phyloP scores from a whole-genome alignment of 1,284 basidiomycete species.

The Cerioporus squamosus region DNA sequence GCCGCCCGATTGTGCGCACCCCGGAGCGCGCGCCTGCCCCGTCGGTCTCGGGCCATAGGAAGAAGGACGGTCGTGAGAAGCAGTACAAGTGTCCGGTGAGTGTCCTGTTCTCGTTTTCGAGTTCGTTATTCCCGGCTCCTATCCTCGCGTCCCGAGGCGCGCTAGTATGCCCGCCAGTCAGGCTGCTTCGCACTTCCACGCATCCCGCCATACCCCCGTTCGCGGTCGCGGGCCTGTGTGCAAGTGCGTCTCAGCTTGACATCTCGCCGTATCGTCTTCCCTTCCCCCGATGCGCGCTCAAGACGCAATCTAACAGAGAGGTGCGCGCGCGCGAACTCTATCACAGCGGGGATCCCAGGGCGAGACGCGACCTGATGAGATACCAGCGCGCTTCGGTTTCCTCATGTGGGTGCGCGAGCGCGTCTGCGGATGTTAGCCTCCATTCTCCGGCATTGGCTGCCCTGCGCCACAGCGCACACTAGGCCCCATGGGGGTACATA shows the following conservation, averaged over 20 bases:
- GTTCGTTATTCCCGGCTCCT: background rate
- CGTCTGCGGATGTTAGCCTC: too few species aligned
- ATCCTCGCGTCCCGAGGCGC: background rate
- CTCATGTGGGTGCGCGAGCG: too few species aligned
- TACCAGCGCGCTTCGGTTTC: too few species aligned
- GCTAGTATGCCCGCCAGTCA: background rate
- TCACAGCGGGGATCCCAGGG: too few species aligned
- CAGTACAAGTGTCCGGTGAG: conserved; percentile 43
- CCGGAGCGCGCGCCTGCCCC: conserved; percentile 11
- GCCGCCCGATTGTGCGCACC: conserved; percentile 3
- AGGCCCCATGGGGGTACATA: too few species aligned
- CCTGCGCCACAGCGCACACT: too few species aligned
- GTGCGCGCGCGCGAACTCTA: too few species aligned
- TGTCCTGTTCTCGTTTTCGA: conserved; percentile 2
- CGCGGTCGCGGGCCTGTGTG: background rate
- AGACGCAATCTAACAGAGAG: too few species aligned
- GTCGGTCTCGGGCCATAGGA: conserved; percentile 3
- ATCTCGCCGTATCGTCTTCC: background rate
- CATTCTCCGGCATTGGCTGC: too few species aligned
- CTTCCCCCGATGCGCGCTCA: background rate
- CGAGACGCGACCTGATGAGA: too few species aligned
- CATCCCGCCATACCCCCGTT: too few species aligned
- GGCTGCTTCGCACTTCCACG: too few species aligned
- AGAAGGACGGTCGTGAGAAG: conserved; percentile 38
- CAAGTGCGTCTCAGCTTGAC: background rate